phyloP scores from a whole-genome alignment of 176 grass and related monocot genomes.

The Echinochloa phyllopogon region DNA sequence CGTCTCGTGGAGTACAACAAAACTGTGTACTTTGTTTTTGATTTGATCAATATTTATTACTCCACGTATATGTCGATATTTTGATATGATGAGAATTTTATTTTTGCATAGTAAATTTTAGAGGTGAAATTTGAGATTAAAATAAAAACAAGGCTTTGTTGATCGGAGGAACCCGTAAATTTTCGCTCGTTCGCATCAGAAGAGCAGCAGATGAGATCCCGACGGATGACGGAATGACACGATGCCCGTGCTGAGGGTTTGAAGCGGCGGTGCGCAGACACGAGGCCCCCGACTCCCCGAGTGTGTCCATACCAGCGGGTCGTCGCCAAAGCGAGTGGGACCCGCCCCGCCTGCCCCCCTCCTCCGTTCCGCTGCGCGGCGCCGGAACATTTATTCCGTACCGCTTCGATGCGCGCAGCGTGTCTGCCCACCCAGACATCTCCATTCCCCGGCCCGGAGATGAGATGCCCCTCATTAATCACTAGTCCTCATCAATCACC shows the following conservation, averaged over 20 bases:
- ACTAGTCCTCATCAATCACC: not conserved
- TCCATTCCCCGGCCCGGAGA: conserved; percentile 13
- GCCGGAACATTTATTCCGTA: conserved; percentile 52
- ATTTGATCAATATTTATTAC: too few species aligned
- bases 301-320: conserved; percentile 5
- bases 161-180: too few species aligned
- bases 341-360: too few species aligned
- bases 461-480: conserved; percentile 1
- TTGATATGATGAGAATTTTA: too few species aligned
- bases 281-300: not conserved
- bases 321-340: not conserved
- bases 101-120: too few species aligned
- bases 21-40: too few species aligned
- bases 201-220: not conserved
- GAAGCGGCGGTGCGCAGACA: not conserved
- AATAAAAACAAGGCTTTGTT: too few species aligned
- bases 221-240: not conserved
- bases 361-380: not conserved
- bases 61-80: too few species aligned
- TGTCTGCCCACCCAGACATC: conserved; percentile 35
- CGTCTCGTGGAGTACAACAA: too few species aligned
- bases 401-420: not conserved
- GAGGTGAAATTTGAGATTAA: too few species aligned
- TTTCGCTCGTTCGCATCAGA: not conserved
- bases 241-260: not conserved